These are phyloP conservation scores for Darksidea phi DNA, from an alignment of 495 filamentous ascomycete genomes.

Conservation along the genomic window DNA sequence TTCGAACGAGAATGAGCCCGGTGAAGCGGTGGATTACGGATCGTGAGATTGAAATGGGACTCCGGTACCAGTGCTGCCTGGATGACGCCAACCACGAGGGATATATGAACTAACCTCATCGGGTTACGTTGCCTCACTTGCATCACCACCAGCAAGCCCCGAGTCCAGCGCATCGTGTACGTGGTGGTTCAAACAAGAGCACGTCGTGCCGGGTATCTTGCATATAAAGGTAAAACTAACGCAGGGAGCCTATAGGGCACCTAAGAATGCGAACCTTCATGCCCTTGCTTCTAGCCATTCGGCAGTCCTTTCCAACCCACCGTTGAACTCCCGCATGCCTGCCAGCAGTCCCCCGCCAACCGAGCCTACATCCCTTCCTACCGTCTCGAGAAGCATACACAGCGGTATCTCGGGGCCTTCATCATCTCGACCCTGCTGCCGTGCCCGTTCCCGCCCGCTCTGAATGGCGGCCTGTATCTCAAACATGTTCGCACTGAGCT, in stretches of 20 bases:
- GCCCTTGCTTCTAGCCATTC: conserved; percentile 23
- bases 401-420: conserved; percentile 30
- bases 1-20: no score
- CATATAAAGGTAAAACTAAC: background rate
- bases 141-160: no score
- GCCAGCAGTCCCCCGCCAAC: conserved; percentile 15
- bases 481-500: conserved; percentile 24
- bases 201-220: no score
- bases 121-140: no score
- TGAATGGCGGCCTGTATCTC: conserved; percentile 30
- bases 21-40: no score
- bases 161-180: no score
- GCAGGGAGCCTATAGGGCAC: no score
- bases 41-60: no score
- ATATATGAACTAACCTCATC: no score
- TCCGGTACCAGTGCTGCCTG: no score
- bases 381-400: conserved; percentile 24
- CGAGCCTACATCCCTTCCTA: conserved; percentile 13
- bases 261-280: background rate
- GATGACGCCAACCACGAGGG: no score
- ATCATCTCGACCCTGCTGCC: conserved; percentile 15
- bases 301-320: conserved; percentile 22
- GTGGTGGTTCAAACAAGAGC: no score
- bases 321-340: conserved; percentile 20
- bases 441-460: conserved; percentile 18